phyloP scores from a whole-genome alignment of 2,329 filamentous ascomycete species.

The Pseudocercospora fuligena region DNA sequence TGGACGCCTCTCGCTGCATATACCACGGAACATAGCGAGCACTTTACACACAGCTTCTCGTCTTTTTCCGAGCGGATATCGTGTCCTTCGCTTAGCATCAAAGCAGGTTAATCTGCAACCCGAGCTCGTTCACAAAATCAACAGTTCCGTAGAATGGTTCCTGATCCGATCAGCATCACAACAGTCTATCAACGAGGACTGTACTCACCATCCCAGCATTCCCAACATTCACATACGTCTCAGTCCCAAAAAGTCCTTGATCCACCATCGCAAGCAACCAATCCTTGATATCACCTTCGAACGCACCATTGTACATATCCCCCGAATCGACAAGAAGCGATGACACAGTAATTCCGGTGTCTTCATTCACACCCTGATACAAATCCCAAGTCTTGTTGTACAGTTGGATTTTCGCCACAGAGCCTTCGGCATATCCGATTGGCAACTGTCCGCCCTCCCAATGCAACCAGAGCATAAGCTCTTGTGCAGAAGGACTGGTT shows the following conservation, averaged over 20 bases:
- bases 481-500: slow-evolving; percentile 46
- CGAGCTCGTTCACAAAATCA: slow-evolving; percentile 26
- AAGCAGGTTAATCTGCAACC: slow-evolving; percentile 20
- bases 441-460: slow-evolving; percentile 53
- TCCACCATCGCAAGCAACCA: slow-evolving; percentile 48
- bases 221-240: slow-evolving; percentile 51
- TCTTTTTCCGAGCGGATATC: no score
- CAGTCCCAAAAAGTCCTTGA: slow-evolving; percentile 44
- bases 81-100: not conserved
- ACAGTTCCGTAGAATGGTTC: slow-evolving; percentile 32
- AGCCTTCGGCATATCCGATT: slow-evolving; percentile 47
- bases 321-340: slow-evolving; percentile 43
- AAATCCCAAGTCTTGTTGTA: slow-evolving; percentile 49
- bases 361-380: slow-evolving; percentile 49
- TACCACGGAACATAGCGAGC: no score
- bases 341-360: slow-evolving; percentile 51
- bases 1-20: no score
- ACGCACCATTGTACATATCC: slow-evolving; percentile 46
- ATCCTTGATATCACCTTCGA: slow-evolving; percentile 49
- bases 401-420: slow-evolving; percentile 45
- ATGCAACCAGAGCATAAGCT: slow-evolving; percentile 54
- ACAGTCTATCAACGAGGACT: not conserved
- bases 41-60: no score
- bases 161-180: slow-evolving; percentile 38
- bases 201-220: slow-evolving; percentile 33